Percentiles rank a stretch among this genome's conserved stretches.
Evolutionary conservation across 768 basidiomycete species (phyloP).

Genomic region (Podaxis sp.): DNA sequence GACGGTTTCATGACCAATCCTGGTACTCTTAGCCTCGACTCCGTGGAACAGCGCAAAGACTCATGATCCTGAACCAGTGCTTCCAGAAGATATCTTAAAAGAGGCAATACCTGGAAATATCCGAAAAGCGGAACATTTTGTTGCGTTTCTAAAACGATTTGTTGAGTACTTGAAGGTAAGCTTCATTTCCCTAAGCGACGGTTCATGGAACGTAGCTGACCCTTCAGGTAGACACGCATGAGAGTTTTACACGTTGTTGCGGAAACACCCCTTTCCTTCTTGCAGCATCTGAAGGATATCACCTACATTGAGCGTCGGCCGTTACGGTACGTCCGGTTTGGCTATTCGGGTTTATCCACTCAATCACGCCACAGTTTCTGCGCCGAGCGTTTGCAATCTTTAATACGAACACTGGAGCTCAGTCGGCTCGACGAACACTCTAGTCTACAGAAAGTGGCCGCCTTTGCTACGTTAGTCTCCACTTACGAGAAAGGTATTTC

Average conservation of each 20-base stretch:
- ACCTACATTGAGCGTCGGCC: constrained; percentile 97
- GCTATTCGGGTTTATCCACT: background rate
- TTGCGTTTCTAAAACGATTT: constrained; percentile 96
- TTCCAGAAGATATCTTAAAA: constrained; percentile 90
- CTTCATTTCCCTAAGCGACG: background rate
- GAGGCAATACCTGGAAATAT: constrained; percentile 99
- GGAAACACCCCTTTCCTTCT: constrained; percentile 93
- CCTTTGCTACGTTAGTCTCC: constrained; percentile 93
- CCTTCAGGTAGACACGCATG: constrained; percentile 78
- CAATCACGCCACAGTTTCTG: constrained; percentile 64
- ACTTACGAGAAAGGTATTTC: constrained; percentile 91
- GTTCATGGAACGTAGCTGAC: background rate
- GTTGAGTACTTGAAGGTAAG: constrained; percentile 95
- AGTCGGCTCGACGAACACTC: constrained; percentile 88
- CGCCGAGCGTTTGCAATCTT: constrained; percentile 90
- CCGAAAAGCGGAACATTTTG: constrained; percentile 97
- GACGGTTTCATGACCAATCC: constrained; percentile 91
- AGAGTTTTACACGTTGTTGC: constrained; percentile 98
- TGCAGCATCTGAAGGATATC: constrained; percentile 98
- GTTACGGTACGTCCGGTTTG: constrained; percentile 55
- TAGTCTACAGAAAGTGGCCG: constrained; percentile 90
- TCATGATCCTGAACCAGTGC: constrained; percentile 40
- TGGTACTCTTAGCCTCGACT: constrained; percentile 35
- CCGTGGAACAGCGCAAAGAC: background rate
- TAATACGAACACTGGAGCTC: constrained; percentile 89